Base-by-base conservation (phyloP, 352 stramenopile genomes). In the Phytophthora agathidicida region DNA sequence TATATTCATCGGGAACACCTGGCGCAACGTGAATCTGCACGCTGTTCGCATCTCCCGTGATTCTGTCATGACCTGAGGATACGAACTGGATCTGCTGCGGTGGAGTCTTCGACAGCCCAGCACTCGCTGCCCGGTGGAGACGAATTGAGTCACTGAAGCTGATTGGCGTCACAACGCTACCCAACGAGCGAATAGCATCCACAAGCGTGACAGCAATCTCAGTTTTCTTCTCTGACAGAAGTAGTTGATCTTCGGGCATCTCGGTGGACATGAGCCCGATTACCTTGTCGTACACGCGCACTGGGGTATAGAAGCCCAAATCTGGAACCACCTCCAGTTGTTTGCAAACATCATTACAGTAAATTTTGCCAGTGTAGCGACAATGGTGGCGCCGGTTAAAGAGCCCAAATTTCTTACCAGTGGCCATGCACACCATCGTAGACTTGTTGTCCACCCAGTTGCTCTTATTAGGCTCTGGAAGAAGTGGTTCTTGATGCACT, bases 351-450 rank as follows among this genome's bases (percentile, higher is more conserved):
- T 96, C 87, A 39, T 83, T 87, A 60, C 82, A 88, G 64, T 94
- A 96, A 22, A 96, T 88, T 49, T 90, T 93, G 11, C 88, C 88
- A 24, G 80, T 91, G 57, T 91, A 90, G 0, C 89, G 80, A 35
- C 89, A 97, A 49, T 97, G 89, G 53, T 97, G 89, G 10, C 89
- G 83, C 3, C 88, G 83, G 45, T 89, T 91, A 27, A 96, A 96
- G 11, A 97, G 56, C 3, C 81, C 81, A 65, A 97, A 97, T 50
- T 96, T 95, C 51, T 87, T 89, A 19, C 87, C 82, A 20, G 88
- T 96, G 8, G 73, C 72, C 77, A 94, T 93, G 53, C 89, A 97
- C 24, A 88, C 71, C 65, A 91, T 77, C n/a, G 83, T 84, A 10
- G 69, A 71, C 54, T 93, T 93, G 58, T 96, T 92, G 42, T 94